phyloP scores from a whole-genome alignment of 2,329 filamentous ascomycete species.

The Aspergillus glaucus region DNA sequence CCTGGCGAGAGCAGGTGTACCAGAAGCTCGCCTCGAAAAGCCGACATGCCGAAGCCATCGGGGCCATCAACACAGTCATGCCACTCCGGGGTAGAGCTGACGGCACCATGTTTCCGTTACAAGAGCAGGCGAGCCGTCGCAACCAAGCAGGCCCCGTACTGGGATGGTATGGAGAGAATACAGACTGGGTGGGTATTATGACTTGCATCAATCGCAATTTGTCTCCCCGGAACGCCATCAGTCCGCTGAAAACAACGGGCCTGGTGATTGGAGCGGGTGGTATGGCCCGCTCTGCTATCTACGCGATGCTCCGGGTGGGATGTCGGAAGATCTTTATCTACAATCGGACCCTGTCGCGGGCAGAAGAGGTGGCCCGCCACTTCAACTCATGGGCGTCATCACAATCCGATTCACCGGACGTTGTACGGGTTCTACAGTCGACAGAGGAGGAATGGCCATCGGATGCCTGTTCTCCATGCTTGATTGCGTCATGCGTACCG shows the following conservation, averaged over 20 bases:
- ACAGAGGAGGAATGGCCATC: constrained; percentile 59
- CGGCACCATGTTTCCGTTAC: constrained; percentile 30
- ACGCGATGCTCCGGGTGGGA: constrained; percentile 70
- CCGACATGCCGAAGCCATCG: constrained; percentile 40
- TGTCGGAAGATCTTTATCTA: constrained; percentile 69
- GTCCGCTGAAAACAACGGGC: constrained; percentile 44
- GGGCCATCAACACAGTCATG: constrained; percentile 41
- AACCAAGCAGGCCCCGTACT: constrained; percentile 37
- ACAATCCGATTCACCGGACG: constrained; percentile 31
- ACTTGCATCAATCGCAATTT: constrained; percentile 37
- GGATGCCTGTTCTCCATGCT: constrained; percentile 58
- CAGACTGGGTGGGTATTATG: constrained; percentile 40
- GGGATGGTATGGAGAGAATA: constrained; percentile 42
- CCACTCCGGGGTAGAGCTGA: constrained; percentile 33
- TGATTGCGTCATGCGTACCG: constrained; percentile 71
- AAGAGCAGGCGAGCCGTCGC: constrained; percentile 36
- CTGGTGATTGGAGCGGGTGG: constrained; percentile 58
- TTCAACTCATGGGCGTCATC: constrained; percentile 52
- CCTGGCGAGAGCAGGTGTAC: constrained; percentile 37
- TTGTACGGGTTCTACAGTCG: constrained; percentile 51
- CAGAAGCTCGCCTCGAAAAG: constrained; percentile 34
- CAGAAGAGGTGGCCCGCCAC: constrained; percentile 60
- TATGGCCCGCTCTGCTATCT: constrained; percentile 72
- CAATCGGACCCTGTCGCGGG: constrained; percentile 64
- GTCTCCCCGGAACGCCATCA: constrained; percentile 48